These are phyloP conservation scores for Talaromyces islandicus DNA, from an alignment of 2,329 filamentous ascomycete genomes.

Conservation along the genomic window DNA sequence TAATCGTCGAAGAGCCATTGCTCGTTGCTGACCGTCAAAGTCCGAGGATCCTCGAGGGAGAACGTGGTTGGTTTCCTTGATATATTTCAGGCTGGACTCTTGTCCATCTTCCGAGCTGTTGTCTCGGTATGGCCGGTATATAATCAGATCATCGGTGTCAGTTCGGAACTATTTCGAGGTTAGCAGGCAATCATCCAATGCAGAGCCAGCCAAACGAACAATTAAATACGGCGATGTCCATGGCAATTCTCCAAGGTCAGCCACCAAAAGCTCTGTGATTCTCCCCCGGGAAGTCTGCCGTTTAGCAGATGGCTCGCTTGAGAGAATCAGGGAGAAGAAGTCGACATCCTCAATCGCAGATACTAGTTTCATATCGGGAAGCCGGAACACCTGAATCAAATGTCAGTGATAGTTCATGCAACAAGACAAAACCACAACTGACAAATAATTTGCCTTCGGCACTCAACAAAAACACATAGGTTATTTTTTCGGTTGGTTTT, in stretches of 20 bases:
- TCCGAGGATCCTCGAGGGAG: constrained; percentile 55
- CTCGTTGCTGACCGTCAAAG: constrained; percentile 22
- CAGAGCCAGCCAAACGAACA: constrained; percentile 45
- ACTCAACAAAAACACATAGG: constrained; percentile 72
- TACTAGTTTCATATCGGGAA: constrained; percentile 68
- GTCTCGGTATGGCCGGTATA: constrained; percentile 74
- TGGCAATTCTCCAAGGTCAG: constrained; percentile 73
- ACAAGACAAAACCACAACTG: constrained; percentile 27
- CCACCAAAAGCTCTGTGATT: constrained; percentile 73
- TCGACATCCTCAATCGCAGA: constrained; percentile 71
- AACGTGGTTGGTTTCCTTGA: constrained; percentile 65
- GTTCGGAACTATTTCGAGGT: constrained; percentile 59
- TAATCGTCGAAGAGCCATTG: constrained; percentile 40
- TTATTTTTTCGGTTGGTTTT: constrained; percentile 36
- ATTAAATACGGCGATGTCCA: constrained; percentile 72
- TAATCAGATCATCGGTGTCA: constrained; percentile 70
- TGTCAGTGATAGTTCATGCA: neutral
- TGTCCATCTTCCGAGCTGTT: constrained; percentile 11
- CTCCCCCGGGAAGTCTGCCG: constrained; percentile 66
- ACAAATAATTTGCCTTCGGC: constrained; percentile 69
- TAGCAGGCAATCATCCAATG: neutral
- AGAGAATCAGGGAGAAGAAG: constrained; percentile 70
- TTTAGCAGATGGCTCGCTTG: constrained; percentile 62
- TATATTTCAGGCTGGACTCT: constrained; percentile 56
- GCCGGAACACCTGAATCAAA: constrained; percentile 62